Evolutionary conservation across 805 yeast genomes (phyloP).

Genomic region (Saccharomycopsis malanga): DNA sequence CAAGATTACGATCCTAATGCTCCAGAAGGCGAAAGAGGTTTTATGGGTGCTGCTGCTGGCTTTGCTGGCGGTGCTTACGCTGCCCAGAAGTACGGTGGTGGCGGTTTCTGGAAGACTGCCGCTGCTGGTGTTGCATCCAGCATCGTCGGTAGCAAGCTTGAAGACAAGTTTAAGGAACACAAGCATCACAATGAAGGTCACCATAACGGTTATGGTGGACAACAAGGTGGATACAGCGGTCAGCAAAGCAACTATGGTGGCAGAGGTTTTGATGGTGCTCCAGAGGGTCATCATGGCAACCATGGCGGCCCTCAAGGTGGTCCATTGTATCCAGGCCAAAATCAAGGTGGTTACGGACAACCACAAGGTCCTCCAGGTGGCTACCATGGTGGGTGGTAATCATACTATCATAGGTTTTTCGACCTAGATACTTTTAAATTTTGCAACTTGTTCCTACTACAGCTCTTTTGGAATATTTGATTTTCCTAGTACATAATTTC

Average conservation of each 20-base stretch:
- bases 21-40: conserved; percentile 13
- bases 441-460: too few species aligned
- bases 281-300: neutral
- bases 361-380: too few species aligned
- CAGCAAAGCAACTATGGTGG: neutral
- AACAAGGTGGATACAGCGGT: too few species aligned
- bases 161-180: conserved; percentile 8
- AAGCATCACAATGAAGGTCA: conserved; percentile 1
- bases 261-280: neutral
- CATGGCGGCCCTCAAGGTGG: conserved; percentile 1
- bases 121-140: conserved; percentile 14
- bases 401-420: too few species aligned
- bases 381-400: too few species aligned
- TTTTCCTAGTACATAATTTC: too few species aligned
- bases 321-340: too few species aligned
- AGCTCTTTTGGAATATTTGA: too few species aligned
- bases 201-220: conserved; percentile 1
- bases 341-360: too few species aligned
- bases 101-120: conserved; percentile 12
- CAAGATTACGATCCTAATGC: conserved; percentile 1
- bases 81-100: conserved; percentile 8
- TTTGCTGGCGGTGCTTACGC: conserved; percentile 11
- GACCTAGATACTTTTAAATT: too few species aligned
- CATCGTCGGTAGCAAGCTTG: conserved; percentile 8
- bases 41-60: conserved; percentile 12